Evolutionary conservation across 2,329 filamentous ascomycete species (phyloP).

Genomic region (Aspergillus sp.): DNA sequence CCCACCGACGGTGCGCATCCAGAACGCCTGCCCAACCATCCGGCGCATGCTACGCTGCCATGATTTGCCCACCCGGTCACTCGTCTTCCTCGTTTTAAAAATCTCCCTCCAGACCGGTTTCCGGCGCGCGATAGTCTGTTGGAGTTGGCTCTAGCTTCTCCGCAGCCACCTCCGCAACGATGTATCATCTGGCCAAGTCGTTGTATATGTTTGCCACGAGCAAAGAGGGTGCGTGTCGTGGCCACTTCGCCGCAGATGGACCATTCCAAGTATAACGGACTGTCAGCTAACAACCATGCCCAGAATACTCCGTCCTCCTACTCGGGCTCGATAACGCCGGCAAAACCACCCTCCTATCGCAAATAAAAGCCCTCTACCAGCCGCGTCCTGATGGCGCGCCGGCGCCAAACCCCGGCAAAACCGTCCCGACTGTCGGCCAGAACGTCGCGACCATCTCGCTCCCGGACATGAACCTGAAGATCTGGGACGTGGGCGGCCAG

Average conservation of each 20-base stretch:
- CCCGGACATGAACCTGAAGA: constrained; percentile 93
- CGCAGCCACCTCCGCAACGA: constrained; percentile 40
- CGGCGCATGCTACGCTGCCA: constrained; percentile 16
- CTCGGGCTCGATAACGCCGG: constrained; percentile 97
- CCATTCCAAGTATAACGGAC: neutral
- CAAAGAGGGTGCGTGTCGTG: constrained; percentile 71
- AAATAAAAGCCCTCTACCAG: constrained; percentile 83
- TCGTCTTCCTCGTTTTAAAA: constrained; percentile 11
- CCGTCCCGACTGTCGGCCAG: constrained; percentile 94
- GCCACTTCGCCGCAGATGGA: neutral
- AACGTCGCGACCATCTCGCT: constrained; percentile 91
- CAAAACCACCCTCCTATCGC: constrained; percentile 96
- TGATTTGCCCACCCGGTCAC: constrained; percentile 14
- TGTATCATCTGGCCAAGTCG: constrained; percentile 96
- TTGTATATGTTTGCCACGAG: constrained; percentile 93
- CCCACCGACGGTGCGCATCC: neutral
- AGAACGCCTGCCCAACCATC: neutral
- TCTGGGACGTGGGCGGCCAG: constrained; percentile 98
- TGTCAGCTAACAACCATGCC: constrained; percentile 2
- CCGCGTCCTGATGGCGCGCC: constrained; percentile 38
- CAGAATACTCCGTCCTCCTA: constrained; percentile 95
- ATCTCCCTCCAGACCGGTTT: neutral
- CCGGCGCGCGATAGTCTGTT: constrained; percentile 12
- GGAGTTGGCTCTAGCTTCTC: constrained; percentile 15
- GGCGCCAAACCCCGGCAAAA: constrained; percentile 67